Evolutionary conservation across 2,329 filamentous ascomycete genomes (phyloP).

Genomic region (Fusarium chaquense): DNA sequence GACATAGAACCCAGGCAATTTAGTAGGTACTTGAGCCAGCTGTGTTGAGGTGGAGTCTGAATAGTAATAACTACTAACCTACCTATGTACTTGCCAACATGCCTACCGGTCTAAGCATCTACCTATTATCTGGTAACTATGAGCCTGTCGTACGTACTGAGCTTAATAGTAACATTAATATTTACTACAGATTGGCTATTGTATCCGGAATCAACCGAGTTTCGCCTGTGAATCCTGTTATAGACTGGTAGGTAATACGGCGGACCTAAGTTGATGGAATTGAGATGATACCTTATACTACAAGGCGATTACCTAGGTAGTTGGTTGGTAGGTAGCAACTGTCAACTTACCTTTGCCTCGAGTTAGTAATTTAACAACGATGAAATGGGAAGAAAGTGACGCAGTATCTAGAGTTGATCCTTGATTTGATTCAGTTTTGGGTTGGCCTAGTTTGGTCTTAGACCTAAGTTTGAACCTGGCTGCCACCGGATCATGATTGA

Average conservation of each 20-base stretch:
- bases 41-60: conserved; percentile 4
- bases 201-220: neutral
- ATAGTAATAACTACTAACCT: neutral
- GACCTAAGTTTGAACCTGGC: neutral
- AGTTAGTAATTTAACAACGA: conserved; percentile 8
- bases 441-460: conserved; percentile 16
- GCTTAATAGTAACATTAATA: neutral
- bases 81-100: neutral
- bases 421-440: conserved; percentile 41
- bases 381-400: conserved; percentile 40
- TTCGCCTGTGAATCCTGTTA: neutral
- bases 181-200: neutral
- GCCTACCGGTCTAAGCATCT: neutral
- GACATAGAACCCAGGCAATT: no score
- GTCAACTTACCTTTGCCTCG: conserved; percentile 3
- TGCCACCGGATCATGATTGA: conserved; percentile 7
- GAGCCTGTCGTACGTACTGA: no score
- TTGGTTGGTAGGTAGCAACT: neutral
- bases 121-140: neutral
- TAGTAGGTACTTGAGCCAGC: neutral
- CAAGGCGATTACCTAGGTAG: no score
- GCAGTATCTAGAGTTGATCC: conserved; percentile 37
- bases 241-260: neutral
- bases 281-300: neutral
- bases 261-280: neutral